Base-by-base conservation (phyloP, 805 yeast species). In the Spathaspora boniae region DNA sequence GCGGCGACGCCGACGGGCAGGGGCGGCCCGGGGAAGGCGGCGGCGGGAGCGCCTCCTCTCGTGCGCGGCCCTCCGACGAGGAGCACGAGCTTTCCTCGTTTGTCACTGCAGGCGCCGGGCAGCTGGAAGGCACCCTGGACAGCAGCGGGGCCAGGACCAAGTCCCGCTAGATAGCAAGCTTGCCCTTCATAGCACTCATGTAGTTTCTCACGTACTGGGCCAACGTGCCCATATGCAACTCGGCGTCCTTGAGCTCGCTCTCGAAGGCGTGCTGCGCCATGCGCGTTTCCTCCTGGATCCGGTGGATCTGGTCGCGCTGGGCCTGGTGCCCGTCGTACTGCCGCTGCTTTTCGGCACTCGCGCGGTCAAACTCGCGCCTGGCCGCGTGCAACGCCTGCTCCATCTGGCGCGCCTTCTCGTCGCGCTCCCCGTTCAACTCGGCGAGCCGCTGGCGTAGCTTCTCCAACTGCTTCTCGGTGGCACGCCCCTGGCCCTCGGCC, bases 231-330 rank as follows among this genome's bases (percentile, higher is more conserved):
- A 34, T 18, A 6, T 34, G 28, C 17, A 29, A 34, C 12, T 34
- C 37, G 33, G 29, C 29, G 6, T 37, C 46, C 49, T 42, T 68
- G 47, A 37, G 17, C n/a, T 35, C 30, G 24, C 15, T 26, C 25
- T 37, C 27, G 16, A 33, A 25, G 19, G 28, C 25, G 15, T 22
- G 24, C 30, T 27, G 14, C 31, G 29, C 16, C 16, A 5, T 4
- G 16, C 29, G 23, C 16, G 32, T 34, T 21, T 34, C 37, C 23
- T 34, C 23, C 6, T 14, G 25, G 17, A 34, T 17, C 3, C 19
- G 7, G 7, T 15, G n/a, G 5, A 34, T 34, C 23, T 34, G 24
- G 16, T 20, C 16, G 18, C 17, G 22, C 29, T 19, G 26, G n/a
- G 4, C 18, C 14, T 34, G 22, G 18, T 34, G 22, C 9, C 29